Evolutionary conservation across 805 yeast species (phyloP).

Genomic region (Ogataea pilisensis): DNA sequence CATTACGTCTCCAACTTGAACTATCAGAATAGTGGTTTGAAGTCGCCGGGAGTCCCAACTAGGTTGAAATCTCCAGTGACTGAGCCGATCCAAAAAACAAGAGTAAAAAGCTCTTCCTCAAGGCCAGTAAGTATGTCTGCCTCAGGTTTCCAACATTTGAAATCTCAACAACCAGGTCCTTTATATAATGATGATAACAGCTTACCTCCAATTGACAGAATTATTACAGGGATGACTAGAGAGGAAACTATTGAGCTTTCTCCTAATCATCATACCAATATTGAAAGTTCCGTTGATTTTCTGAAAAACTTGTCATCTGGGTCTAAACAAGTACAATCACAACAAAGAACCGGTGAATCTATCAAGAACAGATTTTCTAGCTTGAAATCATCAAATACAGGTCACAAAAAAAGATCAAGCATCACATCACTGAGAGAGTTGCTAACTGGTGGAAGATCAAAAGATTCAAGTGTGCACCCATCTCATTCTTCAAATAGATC

Average conservation of each 20-base stretch:
- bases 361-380: constrained; percentile 14
- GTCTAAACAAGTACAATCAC: constrained; percentile 4
- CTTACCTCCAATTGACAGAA: constrained; percentile 17
- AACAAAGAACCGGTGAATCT: constrained; percentile 25
- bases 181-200: too few relatives aligned
- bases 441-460: constrained; percentile 32
- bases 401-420: constrained; percentile 30
- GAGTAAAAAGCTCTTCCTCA: constrained; percentile 6
- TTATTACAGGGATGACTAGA: constrained; percentile 28
- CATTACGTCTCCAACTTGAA: neutral
- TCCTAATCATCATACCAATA: constrained; percentile 26
- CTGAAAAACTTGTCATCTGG: constrained; percentile 29
- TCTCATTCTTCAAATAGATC: constrained; percentile 15
- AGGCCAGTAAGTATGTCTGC: constrained; percentile 37
- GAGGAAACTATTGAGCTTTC: constrained; percentile 32
- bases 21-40: neutral
- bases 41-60: neutral
- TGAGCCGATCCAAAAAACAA: neutral
- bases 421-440: constrained; percentile 32
- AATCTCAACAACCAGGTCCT: constrained; percentile 8
- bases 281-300: constrained; percentile 37
- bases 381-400: constrained; percentile 17
- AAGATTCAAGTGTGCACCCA: constrained; percentile 21
- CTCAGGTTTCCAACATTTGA: constrained; percentile 16
- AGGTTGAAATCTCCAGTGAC: neutral